Evolutionary conservation across 805 yeast species (phyloP).

Genomic region (Hanseniaspora jakobsenii): DNA sequence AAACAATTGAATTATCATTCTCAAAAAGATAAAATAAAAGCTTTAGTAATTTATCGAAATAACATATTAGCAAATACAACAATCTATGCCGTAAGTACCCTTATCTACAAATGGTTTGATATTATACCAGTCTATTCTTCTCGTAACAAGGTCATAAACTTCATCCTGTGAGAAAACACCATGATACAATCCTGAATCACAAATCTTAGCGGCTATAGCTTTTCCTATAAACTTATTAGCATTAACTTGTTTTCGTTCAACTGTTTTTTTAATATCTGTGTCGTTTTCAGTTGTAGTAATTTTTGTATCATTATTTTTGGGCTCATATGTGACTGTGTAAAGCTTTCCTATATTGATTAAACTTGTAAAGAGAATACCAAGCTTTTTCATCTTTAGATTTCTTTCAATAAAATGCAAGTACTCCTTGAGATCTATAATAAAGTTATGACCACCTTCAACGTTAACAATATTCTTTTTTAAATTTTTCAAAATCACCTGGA

Average conservation of each 20-base stretch:
- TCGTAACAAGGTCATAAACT: conserved; percentile 78
- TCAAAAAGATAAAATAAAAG: not conserved
- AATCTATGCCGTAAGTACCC: conserved; percentile 84
- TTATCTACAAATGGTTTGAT: conserved; percentile 76
- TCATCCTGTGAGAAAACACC: conserved; percentile 89
- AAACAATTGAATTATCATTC: not conserved
- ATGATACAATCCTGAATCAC: conserved; percentile 73
- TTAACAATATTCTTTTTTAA: conserved; percentile 64
- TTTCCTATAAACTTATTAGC: conserved; percentile 43
- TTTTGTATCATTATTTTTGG: conserved; percentile 10
- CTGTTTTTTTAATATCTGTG: not conserved
- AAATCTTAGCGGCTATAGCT: conserved; percentile 69
- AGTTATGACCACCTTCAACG: conserved; percentile 66
- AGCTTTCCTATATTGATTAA: conserved; percentile 76
- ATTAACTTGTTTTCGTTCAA: conserved; percentile 25
- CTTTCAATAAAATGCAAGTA: conserved; percentile 61
- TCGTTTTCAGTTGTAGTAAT: too few species aligned
- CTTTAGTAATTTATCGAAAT: not conserved
- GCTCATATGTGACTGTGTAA: conserved; percentile 56
- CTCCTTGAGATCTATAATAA: conserved; percentile 70
- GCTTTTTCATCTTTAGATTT: conserved; percentile 48
- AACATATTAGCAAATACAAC: conserved; percentile 38
- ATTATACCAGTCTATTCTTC: conserved; percentile 74
- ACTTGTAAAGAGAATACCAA: conserved; percentile 65
- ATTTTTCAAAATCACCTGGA: conserved; percentile 60